Conservation (phyloP, 2,329 filamentous ascomycete genomes). For the Calonectria fujianensis region DNA sequence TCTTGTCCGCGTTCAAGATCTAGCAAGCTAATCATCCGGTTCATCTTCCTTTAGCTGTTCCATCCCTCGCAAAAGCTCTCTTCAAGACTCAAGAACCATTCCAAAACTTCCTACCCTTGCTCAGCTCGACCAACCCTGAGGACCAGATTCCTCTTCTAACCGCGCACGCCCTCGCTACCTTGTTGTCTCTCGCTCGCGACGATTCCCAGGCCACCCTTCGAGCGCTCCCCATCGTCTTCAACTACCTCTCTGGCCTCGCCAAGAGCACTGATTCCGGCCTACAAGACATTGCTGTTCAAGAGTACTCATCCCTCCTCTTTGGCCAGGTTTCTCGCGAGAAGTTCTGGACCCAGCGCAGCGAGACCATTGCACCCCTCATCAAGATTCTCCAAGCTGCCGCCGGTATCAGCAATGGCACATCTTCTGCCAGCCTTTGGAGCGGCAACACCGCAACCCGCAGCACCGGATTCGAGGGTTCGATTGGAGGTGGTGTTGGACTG, state of each 20-base stretch:
- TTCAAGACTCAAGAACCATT: conserved; percentile 86
- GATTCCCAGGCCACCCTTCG: conserved; percentile 80
- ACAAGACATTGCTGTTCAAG: conserved; percentile 95
- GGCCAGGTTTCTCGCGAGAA: conserved; percentile 83
- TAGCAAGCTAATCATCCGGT: conserved; percentile 45
- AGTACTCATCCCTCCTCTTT: conserved; percentile 90
- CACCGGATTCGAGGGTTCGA: conserved; percentile 76
- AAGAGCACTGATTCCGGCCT: conserved; percentile 91
- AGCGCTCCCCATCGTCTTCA: conserved; percentile 88
- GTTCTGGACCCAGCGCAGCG: conserved; percentile 93
- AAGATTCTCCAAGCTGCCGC: conserved; percentile 88
- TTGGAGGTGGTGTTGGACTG: conserved; percentile 90
- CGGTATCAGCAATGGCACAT: conserved; percentile 79
- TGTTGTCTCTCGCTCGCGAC: conserved; percentile 82
- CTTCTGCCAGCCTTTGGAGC: conserved; percentile 77
- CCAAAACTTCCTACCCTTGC: conserved; percentile 87
- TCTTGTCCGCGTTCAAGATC: conserved; percentile 20
- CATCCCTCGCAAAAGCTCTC: conserved; percentile 84
- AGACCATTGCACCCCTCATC: conserved; percentile 88
- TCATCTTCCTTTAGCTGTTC: conserved; percentile 78
- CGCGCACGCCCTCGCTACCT: conserved; percentile 87
- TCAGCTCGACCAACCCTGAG: conserved; percentile 83
- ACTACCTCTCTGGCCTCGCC: conserved; percentile 88
- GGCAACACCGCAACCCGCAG: conserved; percentile 72
- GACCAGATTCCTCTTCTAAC: conserved; percentile 93